Evolutionary conservation across 257 asterid species (phyloP), one percentile per base, ranked within the genome.

Genomic region (Scutellaria barbata): DNA sequence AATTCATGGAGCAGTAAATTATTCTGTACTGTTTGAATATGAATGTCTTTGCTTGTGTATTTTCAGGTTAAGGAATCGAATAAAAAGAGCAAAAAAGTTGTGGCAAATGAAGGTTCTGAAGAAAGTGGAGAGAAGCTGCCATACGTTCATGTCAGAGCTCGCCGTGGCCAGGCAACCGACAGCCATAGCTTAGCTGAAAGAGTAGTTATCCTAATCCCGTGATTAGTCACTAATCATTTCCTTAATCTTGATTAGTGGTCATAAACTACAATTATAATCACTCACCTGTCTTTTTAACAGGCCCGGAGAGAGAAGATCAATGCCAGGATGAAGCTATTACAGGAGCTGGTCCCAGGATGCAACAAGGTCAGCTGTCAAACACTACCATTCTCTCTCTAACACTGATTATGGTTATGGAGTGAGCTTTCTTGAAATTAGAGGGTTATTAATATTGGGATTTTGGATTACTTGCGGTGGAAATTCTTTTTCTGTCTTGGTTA

Each of bases 291-390:
- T 52, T 68, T 72, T 7, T 74, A 51, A 66, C 82, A 95, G 99
- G 99, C 99, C 56, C 89, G 99, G 84, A 91, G 99, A 85, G 99
- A 95, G 90, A 95, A 92, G 82, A 95, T 95, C 76, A 92, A 95
- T 80, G 99, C 95, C 16, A 86, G 98, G 77, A 95, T 95, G 99
- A 95, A 95, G 89, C 89, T 92, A 50, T 78, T 95, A 55, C 96
- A 89, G 63, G 98, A 95, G 74, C 93, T 95, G 98, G 99, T 92
- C 93, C 99, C 99, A 1, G 99, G 99, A 70, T 95, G 99, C 69
- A 85, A 87, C 82, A 95, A 92, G 99, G 99, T 92, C 71, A 76
- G 96, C 83, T 76, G 82, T 84, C 79, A 73, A 75, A 61, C 66
- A 67, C 56, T 73, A 77, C 76, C 82, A 8, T 73, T 66, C 35